A percentile compares a stretch with the other conserved stretches of the same genome.
Evolutionary conservation across 257 asterid genomes (phyloP).

Genomic region (Nyctanthes arbortristis): DNA sequence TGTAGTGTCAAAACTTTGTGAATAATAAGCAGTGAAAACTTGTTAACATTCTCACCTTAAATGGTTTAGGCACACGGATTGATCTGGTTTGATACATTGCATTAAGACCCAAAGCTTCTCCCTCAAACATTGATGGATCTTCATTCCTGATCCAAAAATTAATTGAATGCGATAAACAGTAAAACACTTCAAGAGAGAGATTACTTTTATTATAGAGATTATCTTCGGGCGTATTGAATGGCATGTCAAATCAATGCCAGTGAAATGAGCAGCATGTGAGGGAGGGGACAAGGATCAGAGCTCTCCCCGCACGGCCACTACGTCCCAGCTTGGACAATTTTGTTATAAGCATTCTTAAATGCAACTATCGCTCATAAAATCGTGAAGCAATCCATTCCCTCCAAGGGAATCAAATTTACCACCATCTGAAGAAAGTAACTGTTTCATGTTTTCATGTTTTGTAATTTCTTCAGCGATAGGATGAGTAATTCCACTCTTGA

Average conservation of each 20-base stretch:
- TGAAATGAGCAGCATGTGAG: too few relatives aligned
- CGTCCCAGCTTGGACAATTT: too few relatives aligned
- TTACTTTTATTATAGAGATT: background rate
- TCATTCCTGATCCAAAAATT: slow-evolving; percentile 55
- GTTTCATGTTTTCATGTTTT: background rate
- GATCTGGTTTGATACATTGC: slow-evolving; percentile 86
- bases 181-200: background rate
- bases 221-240: background rate
- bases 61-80: slow-evolving; percentile 88
- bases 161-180: background rate
- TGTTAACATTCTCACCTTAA: slow-evolving; percentile 46
- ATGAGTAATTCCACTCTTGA: too few relatives aligned
- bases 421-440: background rate
- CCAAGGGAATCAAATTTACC: background rate
- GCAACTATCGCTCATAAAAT: too few relatives aligned
- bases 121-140: slow-evolving; percentile 90
- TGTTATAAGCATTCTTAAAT: too few relatives aligned
- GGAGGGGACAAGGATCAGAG: too few relatives aligned
- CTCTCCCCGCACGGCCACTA: too few relatives aligned
- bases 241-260: background rate
- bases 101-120: slow-evolving; percentile 87
- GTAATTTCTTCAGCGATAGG: too few relatives aligned
- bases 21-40: too few relatives aligned
- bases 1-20: too few relatives aligned
- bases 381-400: background rate